These are phyloP conservation scores for Xylaria longipes DNA, from an alignment of 495 filamentous ascomycete genomes.

Conservation along the genomic window DNA sequence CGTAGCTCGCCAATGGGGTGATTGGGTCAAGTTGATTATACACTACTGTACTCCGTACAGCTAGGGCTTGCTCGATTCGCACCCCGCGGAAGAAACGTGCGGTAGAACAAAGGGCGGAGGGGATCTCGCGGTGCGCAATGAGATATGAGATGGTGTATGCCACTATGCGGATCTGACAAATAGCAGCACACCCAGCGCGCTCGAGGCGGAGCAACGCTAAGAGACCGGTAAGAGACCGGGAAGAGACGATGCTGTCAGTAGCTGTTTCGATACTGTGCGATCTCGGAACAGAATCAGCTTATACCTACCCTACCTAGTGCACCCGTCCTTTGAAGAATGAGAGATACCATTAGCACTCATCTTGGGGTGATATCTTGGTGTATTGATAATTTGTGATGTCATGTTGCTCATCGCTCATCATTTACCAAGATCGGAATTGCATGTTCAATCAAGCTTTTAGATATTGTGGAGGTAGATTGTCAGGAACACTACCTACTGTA, in stretches of 20 bases:
- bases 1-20: constrained; percentile 1
- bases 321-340: neutral
- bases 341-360: neutral
- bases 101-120: constrained; percentile 3
- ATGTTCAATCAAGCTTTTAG: constrained; percentile 20
- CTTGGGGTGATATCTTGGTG: neutral
- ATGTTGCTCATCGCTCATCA: neutral
- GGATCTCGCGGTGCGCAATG: neutral
- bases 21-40: neutral
- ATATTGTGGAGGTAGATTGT: constrained; percentile 7
- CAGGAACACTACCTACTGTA: neutral
- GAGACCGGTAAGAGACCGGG: too few relatives aligned
- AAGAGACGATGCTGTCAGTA: neutral
- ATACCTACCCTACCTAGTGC: neutral
- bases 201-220: too few relatives aligned
- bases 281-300: neutral
- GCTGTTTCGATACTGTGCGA: neutral
- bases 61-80: neutral
- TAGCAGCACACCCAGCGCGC: constrained; percentile 6
- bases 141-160: neutral
- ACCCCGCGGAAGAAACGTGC: neutral
- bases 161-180: constrained; percentile 11
- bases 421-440: neutral
- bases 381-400: neutral
- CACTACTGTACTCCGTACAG: too few relatives aligned